Evolutionary conservation across 2,329 filamentous ascomycete species (phyloP).

Genomic region (Tolypocladium ophioglossoides): DNA sequence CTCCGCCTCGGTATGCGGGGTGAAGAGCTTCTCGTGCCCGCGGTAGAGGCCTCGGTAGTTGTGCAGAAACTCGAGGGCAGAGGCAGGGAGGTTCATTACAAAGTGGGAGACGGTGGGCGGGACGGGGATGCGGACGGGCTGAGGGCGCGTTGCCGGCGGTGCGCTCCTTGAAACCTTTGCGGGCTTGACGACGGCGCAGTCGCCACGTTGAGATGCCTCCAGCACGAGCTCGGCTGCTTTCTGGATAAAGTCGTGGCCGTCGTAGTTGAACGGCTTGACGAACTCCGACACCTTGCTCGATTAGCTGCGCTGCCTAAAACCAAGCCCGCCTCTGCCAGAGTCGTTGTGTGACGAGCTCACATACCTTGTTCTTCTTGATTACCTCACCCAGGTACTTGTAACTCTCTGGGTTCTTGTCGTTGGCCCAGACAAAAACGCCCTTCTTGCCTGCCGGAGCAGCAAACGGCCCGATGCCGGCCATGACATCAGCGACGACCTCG

Average conservation of each 20-base stretch:
- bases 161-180: conserved; percentile 26
- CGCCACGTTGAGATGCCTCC: conserved; percentile 35
- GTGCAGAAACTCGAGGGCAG: conserved; percentile 72
- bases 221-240: conserved; percentile 53
- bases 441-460: conserved; percentile 85
- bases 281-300: conserved; percentile 47
- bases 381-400: conserved; percentile 62
- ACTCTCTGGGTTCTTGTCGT: conserved; percentile 91
- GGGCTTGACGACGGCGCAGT: conserved; percentile 42
- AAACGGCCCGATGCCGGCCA: conserved; percentile 95
- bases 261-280: conserved; percentile 69
- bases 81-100: conserved; percentile 94
- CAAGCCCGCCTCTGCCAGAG: neutral
- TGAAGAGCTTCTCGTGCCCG: conserved; percentile 56
- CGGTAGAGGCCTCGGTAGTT: conserved; percentile 62
- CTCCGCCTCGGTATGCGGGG: conserved; percentile 42
- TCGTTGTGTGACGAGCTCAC: conserved; percentile 1
- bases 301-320: neutral
- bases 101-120: conserved; percentile 82
- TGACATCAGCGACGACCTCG: conserved; percentile 88
- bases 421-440: conserved; percentile 87
- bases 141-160: conserved; percentile 23
- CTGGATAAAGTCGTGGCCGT: conserved; percentile 73
- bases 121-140: conserved; percentile 36
- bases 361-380: conserved; percentile 68